Percentiles rank a stretch among this genome's conserved stretches.
These are phyloP conservation scores for Mycena olivaceomarginata DNA, from an alignment of 768 basidiomycete species.

Conservation along the genomic window DNA sequence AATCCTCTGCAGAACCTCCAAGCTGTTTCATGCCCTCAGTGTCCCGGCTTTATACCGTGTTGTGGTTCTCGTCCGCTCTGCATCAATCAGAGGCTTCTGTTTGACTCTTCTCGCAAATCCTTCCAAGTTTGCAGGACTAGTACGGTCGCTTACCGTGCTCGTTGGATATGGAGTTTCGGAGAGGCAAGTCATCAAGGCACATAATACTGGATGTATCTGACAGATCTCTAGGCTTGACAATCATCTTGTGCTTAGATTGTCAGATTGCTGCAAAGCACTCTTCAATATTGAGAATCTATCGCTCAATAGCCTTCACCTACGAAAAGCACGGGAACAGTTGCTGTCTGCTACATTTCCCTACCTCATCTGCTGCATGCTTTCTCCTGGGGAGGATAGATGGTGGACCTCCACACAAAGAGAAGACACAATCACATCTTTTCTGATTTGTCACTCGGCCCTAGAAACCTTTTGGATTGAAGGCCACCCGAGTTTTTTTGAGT, in stretches of 20 bases:
- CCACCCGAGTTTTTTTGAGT: too few relatives aligned
- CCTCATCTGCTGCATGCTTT: neutral
- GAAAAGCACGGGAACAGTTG: neutral
- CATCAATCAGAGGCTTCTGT: neutral
- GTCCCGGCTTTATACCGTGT: conserved; percentile 7
- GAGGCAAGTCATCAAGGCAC: neutral
- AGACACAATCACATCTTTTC: neutral
- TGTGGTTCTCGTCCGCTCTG: neutral
- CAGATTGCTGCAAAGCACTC: neutral
- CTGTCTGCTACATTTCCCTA: neutral
- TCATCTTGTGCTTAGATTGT: neutral
- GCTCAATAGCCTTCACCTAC: neutral
- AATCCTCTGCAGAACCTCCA: conserved; percentile 6
- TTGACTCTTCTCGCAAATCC: neutral
- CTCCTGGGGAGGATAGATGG: neutral
- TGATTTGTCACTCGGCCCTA: too few relatives aligned
- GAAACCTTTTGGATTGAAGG: too few relatives aligned
- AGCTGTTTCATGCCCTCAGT: conserved; percentile 21
- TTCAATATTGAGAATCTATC: neutral
- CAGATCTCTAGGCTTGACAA: neutral
- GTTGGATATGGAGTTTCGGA: neutral
- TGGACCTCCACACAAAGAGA: neutral
- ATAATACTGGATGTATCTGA: neutral
- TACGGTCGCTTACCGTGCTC: neutral
- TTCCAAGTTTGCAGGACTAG: neutral